Percentiles rank a stretch among this genome's conserved stretches.
Conservation (phyloP, 2,329 filamentous ascomycete species). For the Penicillium sp. region DNA sequence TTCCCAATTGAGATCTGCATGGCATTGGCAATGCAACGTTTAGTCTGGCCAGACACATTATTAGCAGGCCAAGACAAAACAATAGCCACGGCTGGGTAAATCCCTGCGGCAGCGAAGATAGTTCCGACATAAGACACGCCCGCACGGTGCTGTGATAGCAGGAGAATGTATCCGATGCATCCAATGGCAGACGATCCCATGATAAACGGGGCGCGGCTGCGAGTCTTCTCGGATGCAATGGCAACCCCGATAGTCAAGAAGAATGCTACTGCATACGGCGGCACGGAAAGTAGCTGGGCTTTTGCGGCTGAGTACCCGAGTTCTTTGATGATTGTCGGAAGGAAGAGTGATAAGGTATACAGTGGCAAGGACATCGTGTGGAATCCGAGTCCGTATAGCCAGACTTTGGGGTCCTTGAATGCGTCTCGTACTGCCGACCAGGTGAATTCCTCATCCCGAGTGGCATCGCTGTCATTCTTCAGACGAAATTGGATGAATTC, state of each 20-base stretch:
- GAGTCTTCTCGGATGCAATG: slow-evolving; percentile 46
- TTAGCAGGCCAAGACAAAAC: slow-evolving; percentile 62
- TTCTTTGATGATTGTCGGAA: slow-evolving; percentile 39
- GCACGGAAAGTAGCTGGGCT: slow-evolving; percentile 52
- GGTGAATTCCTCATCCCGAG: slow-evolving; percentile 57
- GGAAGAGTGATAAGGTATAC: slow-evolving; percentile 35
- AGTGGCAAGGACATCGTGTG: slow-evolving; percentile 51
- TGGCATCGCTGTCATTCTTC: slow-evolving; percentile 60
- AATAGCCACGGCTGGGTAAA: slow-evolving; percentile 44
- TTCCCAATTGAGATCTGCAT: slow-evolving; percentile 67
- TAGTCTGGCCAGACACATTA: slow-evolving; percentile 63
- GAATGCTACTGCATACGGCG: slow-evolving; percentile 57
- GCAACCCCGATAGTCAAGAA: slow-evolving; percentile 52
- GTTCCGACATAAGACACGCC: slow-evolving; percentile 5
- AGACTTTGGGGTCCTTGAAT: slow-evolving; percentile 45
- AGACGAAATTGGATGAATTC: slow-evolving; percentile 55
- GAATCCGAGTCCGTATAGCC: slow-evolving; percentile 15
- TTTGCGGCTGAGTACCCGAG: slow-evolving; percentile 36
- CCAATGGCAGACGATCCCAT: slow-evolving; percentile 50
- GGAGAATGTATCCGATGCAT: slow-evolving; percentile 54
- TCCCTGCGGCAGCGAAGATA: slow-evolving; percentile 5
- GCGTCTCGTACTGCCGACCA: slow-evolving; percentile 60
- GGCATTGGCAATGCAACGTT: slow-evolving; percentile 58
- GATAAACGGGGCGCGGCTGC: slow-evolving; percentile 56
- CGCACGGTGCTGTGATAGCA: slow-evolving; percentile 47